Base-by-base conservation (phyloP, 2,329 filamentous ascomycete species). In the Dendrostoma leiphaemia region DNA sequence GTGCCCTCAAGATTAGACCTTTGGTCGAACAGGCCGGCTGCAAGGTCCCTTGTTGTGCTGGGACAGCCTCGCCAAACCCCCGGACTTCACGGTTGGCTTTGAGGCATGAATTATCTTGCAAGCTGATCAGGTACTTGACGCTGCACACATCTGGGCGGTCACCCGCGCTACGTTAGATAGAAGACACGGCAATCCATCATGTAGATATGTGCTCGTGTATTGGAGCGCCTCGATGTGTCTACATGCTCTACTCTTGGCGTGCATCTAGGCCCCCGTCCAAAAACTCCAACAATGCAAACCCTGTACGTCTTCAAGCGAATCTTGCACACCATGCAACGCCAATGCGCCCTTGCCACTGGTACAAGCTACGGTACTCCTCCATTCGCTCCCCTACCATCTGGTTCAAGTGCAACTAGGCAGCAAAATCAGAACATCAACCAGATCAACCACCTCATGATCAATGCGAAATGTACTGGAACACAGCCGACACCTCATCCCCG, bases 381-480 rank as follows among this genome's bases (percentile, higher is more conserved):
- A 38, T 23, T 40, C 47, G 13, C 17, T 19, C 4, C 32, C 34
- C 4, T 5, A 12, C 15, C 21, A 10, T 40, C 23, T 28, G n/a
- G n/a, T 13, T 28, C n/a, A 21, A 28, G n/a, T 50, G 34, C 41
- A 21, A 32, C 21, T 21, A 28, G 19, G 17, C 19, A 21, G n/a
- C 9, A 26, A 43, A 44, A 17, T 24, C 2, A 23, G 10, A 17
- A 2, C 10, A 37, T 7, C 34, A 40, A 17, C 9, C 37, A 40
- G 9, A 8, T 10, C 44, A 23, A 3, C 13, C 13, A 17, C 17
- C 15, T 23, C 32, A 51, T 21, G 31, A 17, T 58, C 47, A 84
- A 64, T 97, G 94, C 62, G 92, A 97, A 65, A 99, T 97, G 72
- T 97, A 99, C 78, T 99, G 94, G 69, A 99, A 99, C 31, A 97